Base-by-base conservation (phyloP, 2,329 filamentous ascomycete genomes). In the Berkeleyomyces basicola region DNA sequence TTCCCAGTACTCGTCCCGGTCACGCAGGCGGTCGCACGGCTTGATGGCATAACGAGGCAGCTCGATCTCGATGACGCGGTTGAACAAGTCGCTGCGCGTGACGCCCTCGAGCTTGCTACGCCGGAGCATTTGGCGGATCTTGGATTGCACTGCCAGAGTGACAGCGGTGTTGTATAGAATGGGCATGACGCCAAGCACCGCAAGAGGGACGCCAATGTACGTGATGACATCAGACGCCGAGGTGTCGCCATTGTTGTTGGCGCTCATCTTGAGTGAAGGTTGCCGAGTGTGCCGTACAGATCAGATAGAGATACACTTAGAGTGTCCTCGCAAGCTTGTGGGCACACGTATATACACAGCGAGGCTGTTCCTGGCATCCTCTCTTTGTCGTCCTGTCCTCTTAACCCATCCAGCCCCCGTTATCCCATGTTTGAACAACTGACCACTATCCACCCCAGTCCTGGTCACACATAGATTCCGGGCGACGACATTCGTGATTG, bases 131-230 rank as follows among this genome's bases (percentile, higher is more conserved):
- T 78, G 78, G 69, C 78, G 79, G 70, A 86, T 83, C 58, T 79
- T 79, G 46, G 81, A 81, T 1, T 84, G 74, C 1, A 81, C 82
- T 11, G 81, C 73, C 36, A 85, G 77, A 2, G 82, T 84, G 36
- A 78, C 76, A 61, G 82, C 73, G 23, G 80, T 84, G 68, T 85
- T 86, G 73, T 85, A 86, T 51, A 86, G 74, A 59, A 86, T 86
- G 0, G 83, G 83, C 4, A 85, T 74, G 31, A 85, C 78, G 51
- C 79, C 80, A 1, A 84, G 70, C 1, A 84, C 76, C 1, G 79
- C 82, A 16, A 85, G 72, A 1, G 82, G 82, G 2, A 85, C 73
- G 67, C 79, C 78, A 46, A 81, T 76, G 63, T 79, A 80, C 33
- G 79, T 81, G 70, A 82, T 81, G 63, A 82, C 77, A 65, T 81